Conservation (phyloP, 2,329 filamentous ascomycete genomes). For the Sclerotinia nivalis region DNA sequence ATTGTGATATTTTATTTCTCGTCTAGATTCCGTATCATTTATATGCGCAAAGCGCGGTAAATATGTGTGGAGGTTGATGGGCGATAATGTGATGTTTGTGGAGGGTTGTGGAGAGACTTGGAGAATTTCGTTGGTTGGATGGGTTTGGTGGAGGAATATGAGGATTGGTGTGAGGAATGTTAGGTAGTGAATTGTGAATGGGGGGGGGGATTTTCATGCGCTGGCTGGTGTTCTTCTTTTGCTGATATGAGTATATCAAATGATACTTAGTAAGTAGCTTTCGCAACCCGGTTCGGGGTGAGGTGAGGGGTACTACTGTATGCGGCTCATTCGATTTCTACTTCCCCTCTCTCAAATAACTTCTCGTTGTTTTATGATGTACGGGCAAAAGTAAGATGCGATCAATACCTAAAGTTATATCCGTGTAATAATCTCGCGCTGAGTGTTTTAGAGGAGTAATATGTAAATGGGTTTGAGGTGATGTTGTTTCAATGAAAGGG, state of each 20-base stretch:
- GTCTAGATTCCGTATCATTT: background rate
- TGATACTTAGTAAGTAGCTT: background rate
- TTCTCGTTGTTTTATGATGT: background rate
- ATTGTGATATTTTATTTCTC: conserved; percentile 24
- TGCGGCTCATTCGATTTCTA: background rate
- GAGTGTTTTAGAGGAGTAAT: background rate
- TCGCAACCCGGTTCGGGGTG: background rate
- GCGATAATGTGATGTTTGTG: background rate
- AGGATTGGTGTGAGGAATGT: background rate
- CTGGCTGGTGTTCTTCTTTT: background rate
- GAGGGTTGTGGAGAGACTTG: background rate
- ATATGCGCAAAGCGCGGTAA: background rate
- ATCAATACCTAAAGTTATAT: background rate
- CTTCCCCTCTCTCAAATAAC: too few species aligned
- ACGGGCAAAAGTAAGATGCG: background rate
- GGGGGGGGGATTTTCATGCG: background rate
- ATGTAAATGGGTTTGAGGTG: background rate
- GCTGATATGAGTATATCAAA: background rate
- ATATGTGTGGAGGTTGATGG: background rate
- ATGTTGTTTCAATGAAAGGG: background rate
- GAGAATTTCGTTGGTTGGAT: too few species aligned
- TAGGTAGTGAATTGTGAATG: background rate
- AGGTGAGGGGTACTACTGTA: background rate
- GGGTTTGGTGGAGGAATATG: background rate
- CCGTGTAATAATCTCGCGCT: background rate